phyloP scores from a whole-genome alignment of 257 asterid species.

The Primulina tabacum region DNA sequence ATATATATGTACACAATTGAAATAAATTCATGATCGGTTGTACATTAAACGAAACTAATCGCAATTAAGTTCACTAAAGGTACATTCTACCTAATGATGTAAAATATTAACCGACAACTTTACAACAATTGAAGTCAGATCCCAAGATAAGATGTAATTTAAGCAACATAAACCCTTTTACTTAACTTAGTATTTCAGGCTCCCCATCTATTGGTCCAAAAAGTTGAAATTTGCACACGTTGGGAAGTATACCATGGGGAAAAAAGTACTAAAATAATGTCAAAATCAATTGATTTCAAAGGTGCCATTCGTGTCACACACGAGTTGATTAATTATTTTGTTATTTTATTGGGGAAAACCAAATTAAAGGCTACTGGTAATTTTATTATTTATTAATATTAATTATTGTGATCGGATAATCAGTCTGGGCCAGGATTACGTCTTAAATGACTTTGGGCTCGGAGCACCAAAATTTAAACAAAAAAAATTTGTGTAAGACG shows the following conservation, averaged over 20 bases:
- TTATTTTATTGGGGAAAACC: constrained; percentile 27
- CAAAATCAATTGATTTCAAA: constrained; percentile 42
- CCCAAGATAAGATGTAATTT: constrained; percentile 43
- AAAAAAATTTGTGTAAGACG: too few species aligned
- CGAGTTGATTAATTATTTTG: constrained; percentile 26
- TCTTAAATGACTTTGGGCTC: constrained; percentile 30
- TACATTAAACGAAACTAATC: constrained; percentile 28
- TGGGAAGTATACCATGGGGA: constrained; percentile 14
- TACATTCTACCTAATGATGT: constrained; percentile 85
- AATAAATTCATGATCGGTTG: constrained; percentile 38
- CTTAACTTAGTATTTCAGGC: constrained; percentile 48
- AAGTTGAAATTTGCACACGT: constrained; percentile 51
- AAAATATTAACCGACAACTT: constrained; percentile 59
- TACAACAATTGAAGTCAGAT: constrained; percentile 43
- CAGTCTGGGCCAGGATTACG: constrained; percentile 30
- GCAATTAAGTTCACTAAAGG: constrained; percentile 37
- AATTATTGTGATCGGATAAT: constrained; percentile 25
- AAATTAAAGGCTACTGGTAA: constrained; percentile 26
- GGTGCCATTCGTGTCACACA: constrained; percentile 59
- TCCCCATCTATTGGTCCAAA: constrained; percentile 56
- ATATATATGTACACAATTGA: constrained; percentile 20
- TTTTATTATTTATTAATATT: background rate
- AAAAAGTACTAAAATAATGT: constrained; percentile 29
- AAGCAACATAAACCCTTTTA: constrained; percentile 39
- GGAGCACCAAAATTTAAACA: constrained; percentile 32